These are phyloP conservation scores for Neurospora sp. DNA, from an alignment of 2,329 filamentous ascomycete genomes.

Conservation along the genomic window DNA sequence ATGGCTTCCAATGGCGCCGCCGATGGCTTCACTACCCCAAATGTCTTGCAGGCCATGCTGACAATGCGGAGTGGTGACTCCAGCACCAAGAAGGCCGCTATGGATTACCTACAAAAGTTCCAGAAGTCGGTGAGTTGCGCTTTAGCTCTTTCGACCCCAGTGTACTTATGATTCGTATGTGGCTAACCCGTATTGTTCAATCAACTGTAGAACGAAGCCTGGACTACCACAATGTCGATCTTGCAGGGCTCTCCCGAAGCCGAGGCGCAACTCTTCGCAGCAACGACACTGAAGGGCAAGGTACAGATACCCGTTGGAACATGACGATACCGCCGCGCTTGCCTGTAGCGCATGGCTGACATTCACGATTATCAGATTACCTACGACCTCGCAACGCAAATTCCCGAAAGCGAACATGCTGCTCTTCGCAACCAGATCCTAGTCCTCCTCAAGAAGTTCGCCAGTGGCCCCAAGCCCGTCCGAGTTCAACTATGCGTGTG, in stretches of 20 bases:
- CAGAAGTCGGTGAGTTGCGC: constrained; percentile 80
- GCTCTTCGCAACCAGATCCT: constrained; percentile 78
- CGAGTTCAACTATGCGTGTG: constrained; percentile 91
- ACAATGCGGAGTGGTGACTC: constrained; percentile 84
- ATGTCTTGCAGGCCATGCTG: constrained; percentile 75
- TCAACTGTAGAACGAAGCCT: constrained; percentile 69
- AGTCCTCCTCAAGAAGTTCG: constrained; percentile 68
- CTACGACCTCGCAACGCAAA: constrained; percentile 81
- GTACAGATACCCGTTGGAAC: constrained; percentile 36
- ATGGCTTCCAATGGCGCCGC: constrained; percentile 60
- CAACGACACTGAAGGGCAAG: constrained; percentile 96
- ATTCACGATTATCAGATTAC: constrained; percentile 60
- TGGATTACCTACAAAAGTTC: constrained; percentile 79
- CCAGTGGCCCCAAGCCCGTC: constrained; percentile 71
- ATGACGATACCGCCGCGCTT: constrained; percentile 3
- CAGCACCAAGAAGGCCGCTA: constrained; percentile 78
- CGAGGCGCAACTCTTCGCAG: constrained; percentile 88
- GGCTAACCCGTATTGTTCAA: constrained; percentile 8
- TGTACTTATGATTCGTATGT: constrained; percentile 5
- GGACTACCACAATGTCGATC: constrained; percentile 79
- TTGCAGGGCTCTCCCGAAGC: constrained; percentile 71
- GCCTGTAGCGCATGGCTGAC: constrained; percentile 1
- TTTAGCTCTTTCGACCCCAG: neutral
- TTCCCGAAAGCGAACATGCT: constrained; percentile 63
- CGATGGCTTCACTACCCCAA: constrained; percentile 63